These are phyloP conservation scores for Aspergillus conjunctus DNA, from an alignment of 495 filamentous ascomycete species.

Conservation along the genomic window DNA sequence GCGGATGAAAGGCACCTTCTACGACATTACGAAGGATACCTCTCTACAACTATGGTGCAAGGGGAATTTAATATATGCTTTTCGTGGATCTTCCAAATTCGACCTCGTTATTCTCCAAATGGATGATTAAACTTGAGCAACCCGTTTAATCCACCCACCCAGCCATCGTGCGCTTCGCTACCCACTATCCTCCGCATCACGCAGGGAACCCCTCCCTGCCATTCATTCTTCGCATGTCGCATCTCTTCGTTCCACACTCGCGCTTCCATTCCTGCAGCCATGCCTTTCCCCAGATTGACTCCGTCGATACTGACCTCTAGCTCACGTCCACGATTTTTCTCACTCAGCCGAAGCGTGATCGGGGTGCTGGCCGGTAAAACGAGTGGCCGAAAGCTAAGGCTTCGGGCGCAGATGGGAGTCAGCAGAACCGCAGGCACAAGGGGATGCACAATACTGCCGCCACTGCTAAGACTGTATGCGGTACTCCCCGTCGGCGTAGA, in stretches of 20 bases:
- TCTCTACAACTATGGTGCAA: no score
- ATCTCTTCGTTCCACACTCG: conserved; percentile 81
- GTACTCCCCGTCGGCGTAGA: conserved; percentile 93
- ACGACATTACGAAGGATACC: no score
- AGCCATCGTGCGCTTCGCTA: conserved; percentile 74
- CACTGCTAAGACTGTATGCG: conserved; percentile 87
- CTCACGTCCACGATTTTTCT: conserved; percentile 79
- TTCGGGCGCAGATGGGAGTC: conserved; percentile 92
- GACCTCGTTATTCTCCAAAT: conserved; percentile 70
- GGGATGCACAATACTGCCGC: conserved; percentile 94
- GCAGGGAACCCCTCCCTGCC: conserved; percentile 60
- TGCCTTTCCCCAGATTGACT: conserved; percentile 66
- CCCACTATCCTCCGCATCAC: conserved; percentile 56
- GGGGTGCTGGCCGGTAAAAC: conserved; percentile 84
- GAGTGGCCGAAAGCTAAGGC: conserved; percentile 86
- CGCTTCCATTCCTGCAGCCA: conserved; percentile 83
- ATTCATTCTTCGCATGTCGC: conserved; percentile 64
- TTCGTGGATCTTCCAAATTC: no score
- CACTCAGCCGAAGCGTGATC: conserved; percentile 79
- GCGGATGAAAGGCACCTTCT: no score
- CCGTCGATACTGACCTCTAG: conserved; percentile 90
- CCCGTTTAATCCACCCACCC: conserved; percentile 95
- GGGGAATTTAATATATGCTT: no score
- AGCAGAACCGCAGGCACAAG: conserved; percentile 83
- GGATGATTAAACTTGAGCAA: conserved; percentile 97